Percentiles rank a stretch among this genome's conserved stretches.
Conservation (phyloP, 768 basidiomycete species). For the Leucocoprinus sp. region DNA sequence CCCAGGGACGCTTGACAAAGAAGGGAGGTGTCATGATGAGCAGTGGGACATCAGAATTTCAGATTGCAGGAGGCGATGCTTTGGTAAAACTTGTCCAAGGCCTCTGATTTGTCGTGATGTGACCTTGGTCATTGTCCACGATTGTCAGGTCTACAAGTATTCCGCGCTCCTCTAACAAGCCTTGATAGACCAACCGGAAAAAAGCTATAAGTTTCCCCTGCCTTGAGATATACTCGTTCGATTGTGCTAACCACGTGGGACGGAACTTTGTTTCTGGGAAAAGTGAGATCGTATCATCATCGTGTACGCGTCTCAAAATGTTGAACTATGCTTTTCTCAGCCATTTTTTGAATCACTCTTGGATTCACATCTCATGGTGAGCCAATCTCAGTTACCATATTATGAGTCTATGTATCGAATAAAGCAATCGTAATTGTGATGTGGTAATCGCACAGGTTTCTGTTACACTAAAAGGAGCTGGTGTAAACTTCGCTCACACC, state of each 20-base stretch:
- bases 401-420: background rate
- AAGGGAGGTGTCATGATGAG: slow-evolving; percentile 69
- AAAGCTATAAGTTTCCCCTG: slow-evolving; percentile 3
- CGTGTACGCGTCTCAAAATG: background rate
- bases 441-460: background rate
- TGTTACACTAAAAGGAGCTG: background rate
- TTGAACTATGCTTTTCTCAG: slow-evolving; percentile 1
- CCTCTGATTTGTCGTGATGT: background rate
- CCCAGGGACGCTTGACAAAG: slow-evolving; percentile 75
- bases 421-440: too few species aligned
- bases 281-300: background rate
- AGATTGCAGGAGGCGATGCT: slow-evolving; percentile 57
- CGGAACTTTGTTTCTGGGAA: slow-evolving; percentile 2
- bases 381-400: too few species aligned
- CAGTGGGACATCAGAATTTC: slow-evolving; percentile 67
- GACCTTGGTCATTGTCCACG: background rate
- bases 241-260: background rate
- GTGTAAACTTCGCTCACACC: too few species aligned
- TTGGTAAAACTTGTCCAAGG: slow-evolving; percentile 51
- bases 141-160: background rate
- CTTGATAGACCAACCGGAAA: slow-evolving; percentile 6
- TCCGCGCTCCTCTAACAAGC: background rate
- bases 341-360: background rate
- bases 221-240: background rate
- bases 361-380: slow-evolving; percentile 1